Percentiles rank a stretch among this genome's conserved stretches.
Evolutionary conservation across 371 early-diverging fungal species (phyloP).

Genomic region (Mortierella sp.): DNA sequence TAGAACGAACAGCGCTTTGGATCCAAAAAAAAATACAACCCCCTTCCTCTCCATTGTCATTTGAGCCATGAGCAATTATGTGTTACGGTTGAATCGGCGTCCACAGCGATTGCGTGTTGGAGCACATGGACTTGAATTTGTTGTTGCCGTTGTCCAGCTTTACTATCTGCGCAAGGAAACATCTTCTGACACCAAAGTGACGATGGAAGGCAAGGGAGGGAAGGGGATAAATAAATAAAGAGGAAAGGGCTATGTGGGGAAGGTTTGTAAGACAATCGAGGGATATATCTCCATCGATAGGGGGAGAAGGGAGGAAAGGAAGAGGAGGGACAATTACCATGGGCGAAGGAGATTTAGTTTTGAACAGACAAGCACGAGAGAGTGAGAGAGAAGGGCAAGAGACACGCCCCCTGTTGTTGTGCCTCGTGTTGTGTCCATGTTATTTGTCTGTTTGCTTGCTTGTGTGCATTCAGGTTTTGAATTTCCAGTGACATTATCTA

Average conservation of each 20-base stretch:
- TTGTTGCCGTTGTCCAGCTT: neutral
- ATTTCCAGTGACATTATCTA: neutral
- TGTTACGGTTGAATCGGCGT: slow-evolving; percentile 15
- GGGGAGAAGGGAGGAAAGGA: neutral
- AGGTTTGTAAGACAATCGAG: neutral
- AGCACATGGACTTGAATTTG: slow-evolving; percentile 18
- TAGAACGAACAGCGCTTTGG: neutral
- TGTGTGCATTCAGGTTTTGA: neutral
- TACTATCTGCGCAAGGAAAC: neutral
- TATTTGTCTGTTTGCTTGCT: no score
- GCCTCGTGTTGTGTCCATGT: neutral
- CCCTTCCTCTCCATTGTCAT: neutral
- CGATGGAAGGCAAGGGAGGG: neutral
- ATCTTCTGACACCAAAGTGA: neutral
- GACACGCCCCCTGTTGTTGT: neutral
- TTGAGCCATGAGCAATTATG: slow-evolving; percentile 7
- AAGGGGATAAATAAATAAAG: neutral
- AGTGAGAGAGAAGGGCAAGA: neutral
- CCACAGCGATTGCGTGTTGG: slow-evolving; percentile 12
- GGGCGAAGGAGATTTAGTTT: neutral
- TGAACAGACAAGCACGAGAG: neutral
- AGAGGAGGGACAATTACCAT: neutral
- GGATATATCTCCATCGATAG: neutral
- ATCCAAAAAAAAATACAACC: neutral
- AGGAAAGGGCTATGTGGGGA: neutral